A percentile compares a stretch with the other conserved stretches of the same genome.
Evolutionary conservation across 164 flowering plant genomes (phyloP).

Genomic region (Annona squamosa): DNA sequence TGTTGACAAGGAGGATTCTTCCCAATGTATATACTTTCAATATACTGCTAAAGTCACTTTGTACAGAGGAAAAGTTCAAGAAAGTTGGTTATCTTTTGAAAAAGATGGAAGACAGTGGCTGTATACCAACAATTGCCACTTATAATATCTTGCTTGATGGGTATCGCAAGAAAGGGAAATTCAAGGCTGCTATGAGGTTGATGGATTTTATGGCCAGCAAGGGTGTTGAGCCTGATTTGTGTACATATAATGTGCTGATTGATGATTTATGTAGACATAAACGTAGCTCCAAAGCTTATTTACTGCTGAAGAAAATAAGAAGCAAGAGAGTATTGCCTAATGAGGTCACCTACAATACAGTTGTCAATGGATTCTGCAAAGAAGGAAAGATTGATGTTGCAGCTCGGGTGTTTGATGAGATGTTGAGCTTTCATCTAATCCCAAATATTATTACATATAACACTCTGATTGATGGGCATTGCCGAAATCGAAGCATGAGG

Average conservation of each 20-base stretch:
- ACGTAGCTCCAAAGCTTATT: slow-evolving; percentile 61
- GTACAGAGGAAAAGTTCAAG: slow-evolving; percentile 58
- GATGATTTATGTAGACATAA: slow-evolving; percentile 54
- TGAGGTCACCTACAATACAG: slow-evolving; percentile 67
- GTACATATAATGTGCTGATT: slow-evolving; percentile 69
- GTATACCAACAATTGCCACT: slow-evolving; percentile 49
- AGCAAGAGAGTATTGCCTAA: slow-evolving; percentile 51
- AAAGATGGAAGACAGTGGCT: slow-evolving; percentile 75
- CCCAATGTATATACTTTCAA: slow-evolving; percentile 71
- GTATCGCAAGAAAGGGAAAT: slow-evolving; percentile 71
- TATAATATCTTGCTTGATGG: slow-evolving; percentile 76
- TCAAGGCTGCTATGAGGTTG: slow-evolving; percentile 53
- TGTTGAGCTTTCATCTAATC: slow-evolving; percentile 39
- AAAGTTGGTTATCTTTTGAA: slow-evolving; percentile 53
- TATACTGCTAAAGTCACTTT: slow-evolving; percentile 47
- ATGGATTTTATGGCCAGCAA: slow-evolving; percentile 56
- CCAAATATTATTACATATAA: slow-evolving; percentile 66
- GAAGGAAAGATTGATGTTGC: slow-evolving; percentile 70
- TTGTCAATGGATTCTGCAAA: slow-evolving; percentile 67
- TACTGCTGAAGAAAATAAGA: slow-evolving; percentile 68
- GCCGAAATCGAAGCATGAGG: slow-evolving; percentile 40
- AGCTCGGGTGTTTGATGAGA: slow-evolving; percentile 45
- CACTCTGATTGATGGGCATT: slow-evolving; percentile 59
- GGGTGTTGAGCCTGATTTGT: slow-evolving; percentile 66
- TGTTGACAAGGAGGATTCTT: slow-evolving; percentile 43